Percentiles rank a stretch among this genome's conserved stretches.
phyloP scores from a whole-genome alignment of 768 basidiomycete genomes.

The Amanita molliuscula region DNA sequence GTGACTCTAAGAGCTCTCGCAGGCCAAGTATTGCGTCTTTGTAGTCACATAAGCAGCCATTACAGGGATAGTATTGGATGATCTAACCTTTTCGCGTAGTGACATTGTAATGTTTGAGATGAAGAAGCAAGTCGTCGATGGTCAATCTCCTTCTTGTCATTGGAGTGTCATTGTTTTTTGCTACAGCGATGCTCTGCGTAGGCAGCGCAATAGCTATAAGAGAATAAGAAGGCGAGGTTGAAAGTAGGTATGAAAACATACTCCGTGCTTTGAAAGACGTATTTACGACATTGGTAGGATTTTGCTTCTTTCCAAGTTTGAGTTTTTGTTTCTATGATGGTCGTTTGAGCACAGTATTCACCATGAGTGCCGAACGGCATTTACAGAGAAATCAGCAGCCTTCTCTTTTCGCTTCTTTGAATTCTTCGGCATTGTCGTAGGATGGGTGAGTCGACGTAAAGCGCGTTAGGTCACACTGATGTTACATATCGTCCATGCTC shows the following conservation, averaged over 20 bases:
- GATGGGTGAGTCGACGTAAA: too few species aligned
- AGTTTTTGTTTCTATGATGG: conserved; percentile 81
- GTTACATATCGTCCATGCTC: neutral
- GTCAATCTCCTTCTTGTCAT: conserved; percentile 70
- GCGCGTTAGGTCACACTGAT: neutral
- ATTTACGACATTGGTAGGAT: conserved; percentile 77
- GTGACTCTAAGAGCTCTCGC: conserved; percentile 56
- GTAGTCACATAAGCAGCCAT: neutral
- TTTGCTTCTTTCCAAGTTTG: conserved; percentile 91
- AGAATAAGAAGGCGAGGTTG: conserved; percentile 8
- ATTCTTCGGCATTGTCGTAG: conserved; percentile 22
- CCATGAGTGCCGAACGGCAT: conserved; percentile 7
- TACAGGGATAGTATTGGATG: neutral
- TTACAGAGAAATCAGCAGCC: conserved; percentile 77
- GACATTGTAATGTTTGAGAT: conserved; percentile 78
- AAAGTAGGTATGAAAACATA: conserved; percentile 28
- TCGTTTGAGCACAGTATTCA: conserved; percentile 3
- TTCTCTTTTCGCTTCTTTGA: conserved; percentile 88
- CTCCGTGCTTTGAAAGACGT: conserved; percentile 95
- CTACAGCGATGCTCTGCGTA: conserved; percentile 60
- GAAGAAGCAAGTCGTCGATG: conserved; percentile 64
- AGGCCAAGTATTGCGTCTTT: conserved; percentile 68
- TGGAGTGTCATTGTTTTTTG: conserved; percentile 47
- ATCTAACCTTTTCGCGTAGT: conserved; percentile 62
- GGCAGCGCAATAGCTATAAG: conserved; percentile 82